Evolutionary conservation across 331 rosid species (phyloP).

Genomic region (Spiraea crenata): DNA sequence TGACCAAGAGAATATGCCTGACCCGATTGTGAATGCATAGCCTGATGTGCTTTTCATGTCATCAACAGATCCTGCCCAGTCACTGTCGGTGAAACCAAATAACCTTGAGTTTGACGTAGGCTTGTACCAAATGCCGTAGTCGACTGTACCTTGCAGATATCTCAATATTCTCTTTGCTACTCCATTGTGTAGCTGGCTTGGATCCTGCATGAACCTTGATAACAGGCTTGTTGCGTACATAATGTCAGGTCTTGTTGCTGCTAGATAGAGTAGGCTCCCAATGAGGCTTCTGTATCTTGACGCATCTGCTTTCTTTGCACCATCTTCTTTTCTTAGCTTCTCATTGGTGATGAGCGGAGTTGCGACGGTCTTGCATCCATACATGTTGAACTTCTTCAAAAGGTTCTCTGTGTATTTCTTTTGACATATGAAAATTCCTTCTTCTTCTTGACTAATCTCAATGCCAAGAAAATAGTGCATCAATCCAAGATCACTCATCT

Average conservation of each 20-base stretch:
- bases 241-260: not conserved
- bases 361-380: too few relatives aligned
- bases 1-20: not conserved
- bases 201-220: conserved; percentile 8
- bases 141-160: not conserved
- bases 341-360: too few relatives aligned
- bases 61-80: not conserved
- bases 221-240: too few relatives aligned
- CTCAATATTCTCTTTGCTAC: not conserved
- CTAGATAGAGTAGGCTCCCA: conserved; percentile 7
- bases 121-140: not conserved
- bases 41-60: conserved; percentile 15
- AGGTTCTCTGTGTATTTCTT: conserved; percentile 6
- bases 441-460: too few relatives aligned
- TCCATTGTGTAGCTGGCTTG: not conserved
- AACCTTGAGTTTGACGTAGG: not conserved
- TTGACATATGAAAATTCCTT: conserved; percentile 5
- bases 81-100: not conserved
- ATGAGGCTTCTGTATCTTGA: not conserved
- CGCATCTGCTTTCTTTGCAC: not conserved
- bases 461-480: too few relatives aligned
- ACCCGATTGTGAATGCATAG: not conserved
- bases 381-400: conserved; percentile 3
- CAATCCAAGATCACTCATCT: too few relatives aligned
- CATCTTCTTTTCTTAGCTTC: not conserved